Conservation (phyloP, 257 asterid genomes). For the Craterostigma plantagineum region DNA sequence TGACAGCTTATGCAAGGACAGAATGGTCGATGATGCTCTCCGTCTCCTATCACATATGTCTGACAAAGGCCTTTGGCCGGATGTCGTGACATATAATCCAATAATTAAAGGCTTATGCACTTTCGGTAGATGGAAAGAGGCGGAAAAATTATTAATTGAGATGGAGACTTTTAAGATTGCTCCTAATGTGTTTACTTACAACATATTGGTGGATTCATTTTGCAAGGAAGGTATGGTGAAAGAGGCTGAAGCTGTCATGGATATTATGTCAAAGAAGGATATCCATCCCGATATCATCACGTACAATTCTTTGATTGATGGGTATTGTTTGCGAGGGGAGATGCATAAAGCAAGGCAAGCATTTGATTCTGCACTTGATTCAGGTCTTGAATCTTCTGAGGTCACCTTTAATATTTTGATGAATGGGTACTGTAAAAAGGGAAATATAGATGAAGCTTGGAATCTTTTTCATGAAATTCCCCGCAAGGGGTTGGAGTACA, state of each 20-base stretch:
- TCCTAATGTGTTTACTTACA: slow-evolving; percentile 3
- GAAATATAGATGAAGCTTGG: too few relatives aligned
- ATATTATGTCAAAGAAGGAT: background rate
- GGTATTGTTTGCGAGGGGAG: background rate
- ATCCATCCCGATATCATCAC: slow-evolving; percentile 3
- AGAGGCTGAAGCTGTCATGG: background rate
- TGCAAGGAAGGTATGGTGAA: background rate
- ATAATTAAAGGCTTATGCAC: slow-evolving; percentile 11
- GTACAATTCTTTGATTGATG: background rate
- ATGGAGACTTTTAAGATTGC: background rate
- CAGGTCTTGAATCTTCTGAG: background rate
- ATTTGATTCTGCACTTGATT: background rate
- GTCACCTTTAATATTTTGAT: background rate
- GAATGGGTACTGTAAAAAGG: too few relatives aligned
- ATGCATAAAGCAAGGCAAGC: background rate
- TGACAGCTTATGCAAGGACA: slow-evolving; percentile 9
- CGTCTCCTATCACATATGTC: slow-evolving; percentile 9
- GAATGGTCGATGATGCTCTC: slow-evolving; percentile 13
- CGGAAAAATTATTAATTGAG: background rate
- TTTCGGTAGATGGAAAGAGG: slow-evolving; percentile 11
- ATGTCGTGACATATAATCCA: slow-evolving; percentile 6
- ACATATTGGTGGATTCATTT: slow-evolving; percentile 1
- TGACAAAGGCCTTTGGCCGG: slow-evolving; percentile 11
- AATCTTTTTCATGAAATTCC: too few relatives aligned
- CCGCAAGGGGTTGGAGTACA: too few relatives aligned